phyloP scores from a whole-genome alignment of 176 grass and related monocot species.

The Hordeum vulgare region DNA sequence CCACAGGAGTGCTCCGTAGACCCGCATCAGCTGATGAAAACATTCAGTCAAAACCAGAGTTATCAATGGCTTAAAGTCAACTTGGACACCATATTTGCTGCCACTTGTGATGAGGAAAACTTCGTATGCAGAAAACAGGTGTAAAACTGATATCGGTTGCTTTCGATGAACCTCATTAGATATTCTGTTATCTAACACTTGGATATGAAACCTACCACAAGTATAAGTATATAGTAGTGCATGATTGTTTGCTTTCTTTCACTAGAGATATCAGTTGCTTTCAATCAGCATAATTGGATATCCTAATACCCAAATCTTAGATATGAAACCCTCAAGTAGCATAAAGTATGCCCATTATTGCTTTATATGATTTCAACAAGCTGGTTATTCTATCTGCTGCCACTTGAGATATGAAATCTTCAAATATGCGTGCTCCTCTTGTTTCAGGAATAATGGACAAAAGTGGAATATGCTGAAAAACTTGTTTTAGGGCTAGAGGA shows the following conservation, averaged over 20 bases:
- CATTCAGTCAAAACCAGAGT: neutral
- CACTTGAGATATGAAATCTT: neutral
- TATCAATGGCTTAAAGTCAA: neutral
- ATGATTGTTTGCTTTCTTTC: neutral
- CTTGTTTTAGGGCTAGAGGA: neutral
- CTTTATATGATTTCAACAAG: neutral
- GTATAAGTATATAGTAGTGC: neutral
- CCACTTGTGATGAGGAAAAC: neutral
- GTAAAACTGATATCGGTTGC: neutral
- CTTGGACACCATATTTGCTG: neutral
- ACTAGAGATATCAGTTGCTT: neutral
- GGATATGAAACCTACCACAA: neutral
- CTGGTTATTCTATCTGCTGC: neutral
- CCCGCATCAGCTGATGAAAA: constrained; percentile 69
- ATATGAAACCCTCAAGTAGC: neutral
- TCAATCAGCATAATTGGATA: neutral
- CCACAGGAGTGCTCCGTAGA: constrained; percentile 85
- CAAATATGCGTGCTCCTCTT: neutral
- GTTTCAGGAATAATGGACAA: neutral
- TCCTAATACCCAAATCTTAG: neutral
- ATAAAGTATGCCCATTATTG: neutral
- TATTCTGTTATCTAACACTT: neutral
- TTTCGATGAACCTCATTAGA: neutral
- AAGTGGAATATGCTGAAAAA: constrained; percentile 15
- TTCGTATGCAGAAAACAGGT: neutral